These are phyloP conservation scores for Claviceps monticola DNA, from an alignment of 2,329 filamentous ascomycete genomes.

Conservation along the genomic window DNA sequence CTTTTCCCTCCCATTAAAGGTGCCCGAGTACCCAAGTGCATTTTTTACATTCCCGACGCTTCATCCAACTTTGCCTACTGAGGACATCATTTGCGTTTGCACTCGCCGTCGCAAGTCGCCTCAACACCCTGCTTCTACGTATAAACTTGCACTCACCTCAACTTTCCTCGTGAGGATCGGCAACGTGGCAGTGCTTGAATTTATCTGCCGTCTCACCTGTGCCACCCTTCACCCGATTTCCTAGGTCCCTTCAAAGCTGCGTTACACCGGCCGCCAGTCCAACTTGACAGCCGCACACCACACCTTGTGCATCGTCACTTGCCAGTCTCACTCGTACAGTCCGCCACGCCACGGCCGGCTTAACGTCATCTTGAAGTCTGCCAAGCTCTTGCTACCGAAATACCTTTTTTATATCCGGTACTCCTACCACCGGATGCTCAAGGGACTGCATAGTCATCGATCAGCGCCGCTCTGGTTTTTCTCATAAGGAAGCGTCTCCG, in stretches of 20 bases:
- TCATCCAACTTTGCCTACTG: background rate
- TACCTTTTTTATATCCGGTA: background rate
- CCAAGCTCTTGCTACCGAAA: conserved; percentile 8
- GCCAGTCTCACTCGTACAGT: conserved; percentile 4
- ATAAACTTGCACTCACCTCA: background rate
- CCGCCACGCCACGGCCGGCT: conserved; percentile 8
- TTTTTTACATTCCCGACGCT: background rate
- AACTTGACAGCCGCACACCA: background rate
- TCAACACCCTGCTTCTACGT: background rate
- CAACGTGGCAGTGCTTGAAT: conserved; percentile 5
- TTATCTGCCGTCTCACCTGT: conserved; percentile 4
- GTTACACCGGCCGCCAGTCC: background rate
- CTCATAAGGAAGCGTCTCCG: background rate
- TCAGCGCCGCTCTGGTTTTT: background rate
- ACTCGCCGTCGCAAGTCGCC: background rate
- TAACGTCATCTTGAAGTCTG: conserved; percentile 12
- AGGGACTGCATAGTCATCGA: background rate
- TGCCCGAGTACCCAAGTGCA: background rate
- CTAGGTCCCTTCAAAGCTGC: background rate
- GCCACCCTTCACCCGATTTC: background rate
- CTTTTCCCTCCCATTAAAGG: background rate
- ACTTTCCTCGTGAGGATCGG: conserved; percentile 3
- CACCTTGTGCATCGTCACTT: background rate
- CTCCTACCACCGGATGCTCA: background rate
- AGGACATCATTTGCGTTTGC: conserved; percentile 1